phyloP scores from a whole-genome alignment of 2,329 filamentous ascomycete species.

The Mycosphaerella sp. region DNA sequence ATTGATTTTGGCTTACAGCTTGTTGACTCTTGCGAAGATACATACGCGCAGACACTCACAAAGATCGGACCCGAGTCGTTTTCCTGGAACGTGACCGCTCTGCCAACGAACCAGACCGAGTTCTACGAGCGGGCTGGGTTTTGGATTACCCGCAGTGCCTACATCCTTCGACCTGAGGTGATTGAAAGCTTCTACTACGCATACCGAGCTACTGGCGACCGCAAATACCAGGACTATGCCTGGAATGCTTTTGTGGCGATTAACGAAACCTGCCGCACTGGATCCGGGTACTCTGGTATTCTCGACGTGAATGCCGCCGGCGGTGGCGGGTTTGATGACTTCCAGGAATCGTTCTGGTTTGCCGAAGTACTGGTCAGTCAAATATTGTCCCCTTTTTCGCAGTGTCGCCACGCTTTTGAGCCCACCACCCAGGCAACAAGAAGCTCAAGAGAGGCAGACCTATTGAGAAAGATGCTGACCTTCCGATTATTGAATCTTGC shows the following conservation, averaged over 20 bases:
- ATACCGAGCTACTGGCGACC: constrained; percentile 20
- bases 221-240: constrained; percentile 19
- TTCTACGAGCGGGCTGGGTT: constrained; percentile 67
- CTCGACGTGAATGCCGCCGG: constrained; percentile 13
- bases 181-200: constrained; percentile 24
- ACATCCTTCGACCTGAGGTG: constrained; percentile 56
- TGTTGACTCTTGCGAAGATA: constrained; percentile 67
- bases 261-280: constrained; percentile 16
- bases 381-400: no score
- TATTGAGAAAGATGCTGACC: no score
- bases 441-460: no score
- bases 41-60: constrained; percentile 63
- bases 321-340: constrained; percentile 51
- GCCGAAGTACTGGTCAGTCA: constrained; percentile 60
- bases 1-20: constrained; percentile 67
- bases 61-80: constrained; percentile 68
- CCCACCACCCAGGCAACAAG: no score
- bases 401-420: no score
- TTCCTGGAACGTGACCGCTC: constrained; percentile 34
- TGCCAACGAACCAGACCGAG: constrained; percentile 37
- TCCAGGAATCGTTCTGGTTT: constrained; percentile 83
- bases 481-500: no score
- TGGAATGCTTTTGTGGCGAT: constrained; percentile 21
- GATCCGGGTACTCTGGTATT: constrained; percentile 17
- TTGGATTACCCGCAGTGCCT: constrained; percentile 53